Percentiles rank a stretch among this genome's conserved stretches.
These are phyloP conservation scores for Calocera viscosa DNA, from an alignment of 768 basidiomycete species.

Conservation along the genomic window DNA sequence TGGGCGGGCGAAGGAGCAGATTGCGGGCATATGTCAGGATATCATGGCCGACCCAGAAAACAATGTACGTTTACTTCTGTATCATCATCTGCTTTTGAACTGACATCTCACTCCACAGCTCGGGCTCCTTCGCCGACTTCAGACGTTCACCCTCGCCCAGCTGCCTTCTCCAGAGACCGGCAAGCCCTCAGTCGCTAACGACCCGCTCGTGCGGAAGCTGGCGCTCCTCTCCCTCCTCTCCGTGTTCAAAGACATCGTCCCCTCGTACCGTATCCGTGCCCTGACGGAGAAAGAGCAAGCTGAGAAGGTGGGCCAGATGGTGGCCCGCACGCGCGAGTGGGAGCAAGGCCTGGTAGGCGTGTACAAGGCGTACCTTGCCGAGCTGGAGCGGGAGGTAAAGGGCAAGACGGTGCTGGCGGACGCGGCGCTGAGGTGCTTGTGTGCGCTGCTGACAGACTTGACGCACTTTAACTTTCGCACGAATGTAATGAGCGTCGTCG, in stretches of 20 bases:
- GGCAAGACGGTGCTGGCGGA: conserved; percentile 62
- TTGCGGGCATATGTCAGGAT: conserved; percentile 86
- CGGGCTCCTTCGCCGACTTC: conserved; percentile 74
- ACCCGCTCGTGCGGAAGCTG: conserved; percentile 69
- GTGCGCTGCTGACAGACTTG: conserved; percentile 64
- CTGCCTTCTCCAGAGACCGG: conserved; percentile 55
- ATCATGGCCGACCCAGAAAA: conserved; percentile 91
- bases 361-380: conserved; percentile 80
- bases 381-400: conserved; percentile 78
- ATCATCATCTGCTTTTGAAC: not conserved
- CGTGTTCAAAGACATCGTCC: conserved; percentile 91
- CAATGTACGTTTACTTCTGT: conserved; percentile 44
- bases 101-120: conserved; percentile 37
- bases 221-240: conserved; percentile 83
- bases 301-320: conserved; percentile 90
- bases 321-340: conserved; percentile 79
- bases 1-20: conserved; percentile 80
- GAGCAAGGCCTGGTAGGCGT: conserved; percentile 82
- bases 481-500: conserved; percentile 81
- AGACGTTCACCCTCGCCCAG: conserved; percentile 71
- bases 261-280: conserved; percentile 86
- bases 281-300: conserved; percentile 82
- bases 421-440: conserved; percentile 71
- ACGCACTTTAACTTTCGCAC: conserved; percentile 95
- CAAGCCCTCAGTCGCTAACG: conserved; percentile 45